Conservation (phyloP, 2,329 filamentous ascomycete genomes). For the Dothideomycetes sp. region DNA sequence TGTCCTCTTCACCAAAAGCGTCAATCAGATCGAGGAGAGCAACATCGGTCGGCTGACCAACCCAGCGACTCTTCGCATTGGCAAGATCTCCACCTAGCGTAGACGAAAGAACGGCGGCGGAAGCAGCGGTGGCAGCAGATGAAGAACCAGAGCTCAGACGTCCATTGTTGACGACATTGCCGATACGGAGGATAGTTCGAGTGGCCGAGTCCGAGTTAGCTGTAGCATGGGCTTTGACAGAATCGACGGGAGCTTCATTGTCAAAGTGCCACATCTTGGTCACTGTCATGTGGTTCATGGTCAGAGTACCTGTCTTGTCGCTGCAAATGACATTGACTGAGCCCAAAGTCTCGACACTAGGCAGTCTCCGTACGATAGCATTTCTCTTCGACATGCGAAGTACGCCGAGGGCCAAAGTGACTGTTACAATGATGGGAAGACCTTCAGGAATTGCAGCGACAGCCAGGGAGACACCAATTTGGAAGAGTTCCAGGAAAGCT, state of each 20-base stretch:
- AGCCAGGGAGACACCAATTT: slow-evolving; percentile 90
- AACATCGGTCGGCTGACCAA: slow-evolving; percentile 93
- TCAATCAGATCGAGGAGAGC: slow-evolving; percentile 93
- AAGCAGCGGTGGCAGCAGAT: slow-evolving; percentile 53
- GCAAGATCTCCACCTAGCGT: slow-evolving; percentile 55
- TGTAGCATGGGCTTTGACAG: slow-evolving; percentile 45
- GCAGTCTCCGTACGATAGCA: slow-evolving; percentile 89
- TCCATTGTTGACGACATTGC: slow-evolving; percentile 94
- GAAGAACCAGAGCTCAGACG: slow-evolving; percentile 64
- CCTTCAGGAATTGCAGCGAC: slow-evolving; percentile 96
- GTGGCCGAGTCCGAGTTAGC: slow-evolving; percentile 61
- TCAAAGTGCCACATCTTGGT: slow-evolving; percentile 90
- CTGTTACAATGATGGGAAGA: slow-evolving; percentile 94
- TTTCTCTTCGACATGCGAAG: slow-evolving; percentile 92
- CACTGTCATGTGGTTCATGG: slow-evolving; percentile 96
- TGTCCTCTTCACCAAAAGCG: slow-evolving; percentile 81
- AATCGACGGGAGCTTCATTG: slow-evolving; percentile 52
- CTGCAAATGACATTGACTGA: slow-evolving; percentile 99
- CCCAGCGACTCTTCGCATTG: slow-evolving; percentile 78
- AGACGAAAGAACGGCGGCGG: slow-evolving; percentile 76
- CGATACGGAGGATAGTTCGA: slow-evolving; percentile 74
- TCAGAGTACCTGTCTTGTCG: slow-evolving; percentile 94
- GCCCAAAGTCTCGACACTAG: slow-evolving; percentile 92
- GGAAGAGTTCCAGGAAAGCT: slow-evolving; percentile 85
- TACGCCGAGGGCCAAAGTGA: slow-evolving; percentile 88